Evolutionary conservation across 2,329 filamentous ascomycete species (phyloP), one percentile per base, ranked within the genome.

Genomic region (Davidsoniella neocaledoniae): DNA sequence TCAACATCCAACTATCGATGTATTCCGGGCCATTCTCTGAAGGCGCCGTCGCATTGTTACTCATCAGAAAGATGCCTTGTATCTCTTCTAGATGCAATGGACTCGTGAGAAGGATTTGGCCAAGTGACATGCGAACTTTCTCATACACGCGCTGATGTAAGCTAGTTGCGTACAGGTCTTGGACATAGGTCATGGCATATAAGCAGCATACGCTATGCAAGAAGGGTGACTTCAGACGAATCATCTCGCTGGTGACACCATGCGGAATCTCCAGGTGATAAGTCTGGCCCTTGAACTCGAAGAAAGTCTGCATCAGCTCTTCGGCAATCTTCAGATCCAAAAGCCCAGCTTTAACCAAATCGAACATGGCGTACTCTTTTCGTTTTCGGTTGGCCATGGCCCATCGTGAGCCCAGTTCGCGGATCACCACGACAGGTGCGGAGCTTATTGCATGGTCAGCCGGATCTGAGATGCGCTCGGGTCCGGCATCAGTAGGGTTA

Each of bases 1-100:
- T 66, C 40, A 68, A 54, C 9, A 68, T 55, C 66, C 65, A 68
- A 45, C 65, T 68, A 43, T 68, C 66, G 19, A 68, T 60, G 42
- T 68, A 68, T 43, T 68, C 65, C 1, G 57, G 54, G 7, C 56
- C 56, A 9, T 48, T 53, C 54, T 59, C 23, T 2, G 39, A 46
- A 49, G 58, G 56, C 9, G 56, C 54, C 19, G 55, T 49, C 1
- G 55, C 50, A 46, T 57, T 57, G 2, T 58, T 49, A 41, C 63
- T 63, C 58, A 65, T 66, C 38, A 68, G 60, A 14, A 67, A 57
- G 45, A 67, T 57, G 2, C 63, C 65, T 33, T 63, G 66, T 19
- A 68, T 62, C 49, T 68, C 65, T 46, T 66, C 64, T 14, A 67
- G 55, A 17, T 61, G 62, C n/a, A 68, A 48, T 4, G 64, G 65